These are phyloP conservation scores for Hirschioporus abietinus DNA, from an alignment of 768 basidiomycete genomes.

Conservation along the genomic window DNA sequence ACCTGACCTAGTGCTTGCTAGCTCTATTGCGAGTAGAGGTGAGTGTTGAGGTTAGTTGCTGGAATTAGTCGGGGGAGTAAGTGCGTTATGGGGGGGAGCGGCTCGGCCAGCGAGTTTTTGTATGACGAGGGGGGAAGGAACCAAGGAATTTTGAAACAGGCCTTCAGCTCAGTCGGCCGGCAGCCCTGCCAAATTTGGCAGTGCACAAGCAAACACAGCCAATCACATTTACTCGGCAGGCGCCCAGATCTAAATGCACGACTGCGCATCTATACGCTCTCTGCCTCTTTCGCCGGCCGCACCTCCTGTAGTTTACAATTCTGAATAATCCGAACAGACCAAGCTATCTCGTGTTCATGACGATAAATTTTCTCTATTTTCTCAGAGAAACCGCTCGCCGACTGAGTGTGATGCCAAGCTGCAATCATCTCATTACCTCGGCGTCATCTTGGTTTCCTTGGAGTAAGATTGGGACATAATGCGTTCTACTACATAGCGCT, in stretches of 20 bases:
- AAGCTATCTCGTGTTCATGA: too few species aligned
- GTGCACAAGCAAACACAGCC: neutral
- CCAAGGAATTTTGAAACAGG: constrained; percentile 2
- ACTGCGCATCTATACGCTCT: neutral
- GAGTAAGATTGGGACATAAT: neutral
- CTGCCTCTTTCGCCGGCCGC: neutral
- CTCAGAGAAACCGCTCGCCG: neutral
- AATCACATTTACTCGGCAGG: neutral
- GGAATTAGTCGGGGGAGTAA: neutral
- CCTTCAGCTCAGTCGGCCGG: neutral
- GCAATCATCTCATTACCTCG: neutral
- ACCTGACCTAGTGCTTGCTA: neutral
- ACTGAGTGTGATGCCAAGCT: neutral
- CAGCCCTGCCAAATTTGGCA: neutral
- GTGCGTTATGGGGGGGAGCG: neutral
- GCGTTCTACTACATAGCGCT: neutral
- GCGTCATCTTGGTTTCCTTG: neutral
- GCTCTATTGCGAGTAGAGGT: neutral
- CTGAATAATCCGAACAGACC: too few species aligned
- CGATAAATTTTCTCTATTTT: neutral
- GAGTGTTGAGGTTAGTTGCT: neutral
- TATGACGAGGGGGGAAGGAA: neutral
- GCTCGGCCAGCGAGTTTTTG: constrained; percentile 3
- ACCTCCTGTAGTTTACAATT: neutral
- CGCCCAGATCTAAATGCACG: neutral